Evolutionary conservation across 331 rosid genomes (phyloP).

Genomic region (Saraca asoca): DNA sequence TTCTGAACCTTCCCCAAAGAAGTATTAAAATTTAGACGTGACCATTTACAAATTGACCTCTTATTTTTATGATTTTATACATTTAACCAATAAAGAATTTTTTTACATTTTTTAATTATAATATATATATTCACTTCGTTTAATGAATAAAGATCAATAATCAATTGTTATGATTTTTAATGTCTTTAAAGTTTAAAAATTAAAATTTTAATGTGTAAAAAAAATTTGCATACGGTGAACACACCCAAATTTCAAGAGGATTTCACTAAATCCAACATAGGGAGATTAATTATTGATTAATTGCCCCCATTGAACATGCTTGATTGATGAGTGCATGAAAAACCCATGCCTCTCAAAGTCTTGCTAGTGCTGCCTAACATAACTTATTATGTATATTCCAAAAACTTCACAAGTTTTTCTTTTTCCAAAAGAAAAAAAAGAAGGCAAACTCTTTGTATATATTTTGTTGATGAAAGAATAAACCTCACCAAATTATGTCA

Average conservation of each 20-base stretch:
- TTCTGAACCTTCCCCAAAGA: constrained; percentile 5
- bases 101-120: no score
- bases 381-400: neutral
- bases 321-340: constrained; percentile 11
- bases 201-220: no score
- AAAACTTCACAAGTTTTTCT: neutral
- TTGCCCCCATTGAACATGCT: constrained; percentile 13
- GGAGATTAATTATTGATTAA: neutral
- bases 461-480: constrained; percentile 33
- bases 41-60: neutral
- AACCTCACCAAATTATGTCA: constrained; percentile 38
- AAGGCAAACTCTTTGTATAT: neutral
- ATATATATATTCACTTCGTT: no score
- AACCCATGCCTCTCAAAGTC: constrained; percentile 1
- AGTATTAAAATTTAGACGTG: neutral
- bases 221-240: no score
- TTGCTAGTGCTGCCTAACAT: constrained; percentile 28
- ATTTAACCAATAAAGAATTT: no score
- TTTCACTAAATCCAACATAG: neutral
- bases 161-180: no score
- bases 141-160: no score
- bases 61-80: neutral
- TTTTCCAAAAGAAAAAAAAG: neutral
- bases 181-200: no score
- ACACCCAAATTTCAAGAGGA: neutral